phyloP scores from a whole-genome alignment of 2,329 filamentous ascomycete genomes.

The Chaetomiaceae sp. region DNA sequence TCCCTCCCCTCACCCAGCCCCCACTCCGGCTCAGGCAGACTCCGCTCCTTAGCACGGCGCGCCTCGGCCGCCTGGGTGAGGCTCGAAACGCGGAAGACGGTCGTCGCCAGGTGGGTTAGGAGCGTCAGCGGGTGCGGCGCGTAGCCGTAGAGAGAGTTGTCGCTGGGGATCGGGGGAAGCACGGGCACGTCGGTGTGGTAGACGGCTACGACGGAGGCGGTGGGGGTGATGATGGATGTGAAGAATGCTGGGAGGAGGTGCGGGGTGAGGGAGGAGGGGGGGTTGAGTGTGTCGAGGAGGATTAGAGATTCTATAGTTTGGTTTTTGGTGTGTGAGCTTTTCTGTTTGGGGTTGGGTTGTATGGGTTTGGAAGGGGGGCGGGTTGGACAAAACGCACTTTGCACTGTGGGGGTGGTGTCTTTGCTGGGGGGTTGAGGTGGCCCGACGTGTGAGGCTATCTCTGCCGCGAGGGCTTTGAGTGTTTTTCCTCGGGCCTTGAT shows the following conservation, averaged over 20 bases:
- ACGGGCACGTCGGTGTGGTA: conserved; percentile 77
- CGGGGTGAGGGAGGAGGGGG: conserved; percentile 50
- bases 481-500: conserved; percentile 59
- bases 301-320: conserved; percentile 59
- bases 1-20: conserved; percentile 74
- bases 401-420: conserved; percentile 19
- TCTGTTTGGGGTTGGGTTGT: conserved; percentile 28
- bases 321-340: conserved; percentile 34
- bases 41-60: conserved; percentile 71
- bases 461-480: conserved; percentile 51
- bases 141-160: conserved; percentile 44
- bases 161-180: conserved; percentile 36
- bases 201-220: conserved; percentile 66
- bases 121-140: conserved; percentile 66
- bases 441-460: conserved; percentile 51
- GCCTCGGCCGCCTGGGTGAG: conserved; percentile 69
- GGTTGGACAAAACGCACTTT: conserved; percentile 4
- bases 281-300: conserved; percentile 74
- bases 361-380: not conserved
- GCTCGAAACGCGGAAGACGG: conserved; percentile 68
- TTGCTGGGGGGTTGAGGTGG: conserved; percentile 26
- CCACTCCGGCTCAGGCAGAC: conserved; percentile 69
- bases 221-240: conserved; percentile 60
- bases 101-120: conserved; percentile 81
- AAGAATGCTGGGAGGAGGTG: conserved; percentile 63